These are phyloP conservation scores for Penicillium simplicissimum DNA, from an alignment of 495 filamentous ascomycete species.

Conservation along the genomic window DNA sequence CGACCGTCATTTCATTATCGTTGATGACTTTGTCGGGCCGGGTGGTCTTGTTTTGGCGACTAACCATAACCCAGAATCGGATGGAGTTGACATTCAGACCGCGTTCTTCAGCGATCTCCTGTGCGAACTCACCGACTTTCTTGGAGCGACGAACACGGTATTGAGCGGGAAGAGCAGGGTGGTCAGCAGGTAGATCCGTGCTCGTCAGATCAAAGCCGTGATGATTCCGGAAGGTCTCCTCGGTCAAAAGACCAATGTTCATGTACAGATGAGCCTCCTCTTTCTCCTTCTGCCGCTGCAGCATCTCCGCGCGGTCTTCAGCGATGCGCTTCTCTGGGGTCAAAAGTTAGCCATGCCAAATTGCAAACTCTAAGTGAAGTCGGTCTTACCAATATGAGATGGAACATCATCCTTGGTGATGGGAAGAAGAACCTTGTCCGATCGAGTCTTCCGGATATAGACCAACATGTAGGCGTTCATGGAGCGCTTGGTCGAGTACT, in stretches of 20 bases:
- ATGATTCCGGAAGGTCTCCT: slow-evolving; percentile 74
- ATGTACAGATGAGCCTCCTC: slow-evolving; percentile 95
- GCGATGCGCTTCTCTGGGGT: slow-evolving; percentile 63
- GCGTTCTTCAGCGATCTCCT: slow-evolving; percentile 67
- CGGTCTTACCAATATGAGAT: slow-evolving; percentile 69
- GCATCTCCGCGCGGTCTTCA: slow-evolving; percentile 74
- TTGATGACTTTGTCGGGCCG: slow-evolving; percentile 83
- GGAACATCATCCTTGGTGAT: slow-evolving; percentile 77
- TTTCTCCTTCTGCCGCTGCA: slow-evolving; percentile 76
- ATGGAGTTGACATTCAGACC: slow-evolving; percentile 58
- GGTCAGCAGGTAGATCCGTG: slow-evolving; percentile 67
- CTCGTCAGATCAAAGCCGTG: slow-evolving; percentile 82
- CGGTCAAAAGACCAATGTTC: slow-evolving; percentile 73
- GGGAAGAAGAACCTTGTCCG: slow-evolving; percentile 74
- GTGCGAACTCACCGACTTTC: slow-evolving; percentile 71
- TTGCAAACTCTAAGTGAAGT: not conserved
- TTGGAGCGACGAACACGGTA: slow-evolving; percentile 73
- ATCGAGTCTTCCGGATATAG: slow-evolving; percentile 83
- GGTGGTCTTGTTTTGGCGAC: slow-evolving; percentile 95
- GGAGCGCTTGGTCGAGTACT: slow-evolving; percentile 66
- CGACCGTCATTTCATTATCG: slow-evolving; percentile 75
- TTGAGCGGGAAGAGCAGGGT: slow-evolving; percentile 53
- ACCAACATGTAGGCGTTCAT: slow-evolving; percentile 98
- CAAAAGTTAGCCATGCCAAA: slow-evolving; percentile 10
- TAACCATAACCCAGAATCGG: slow-evolving; percentile 95